Evolutionary conservation across 2,329 filamentous ascomycete species (phyloP).

Genomic region (Botrytis cinerea): DNA sequence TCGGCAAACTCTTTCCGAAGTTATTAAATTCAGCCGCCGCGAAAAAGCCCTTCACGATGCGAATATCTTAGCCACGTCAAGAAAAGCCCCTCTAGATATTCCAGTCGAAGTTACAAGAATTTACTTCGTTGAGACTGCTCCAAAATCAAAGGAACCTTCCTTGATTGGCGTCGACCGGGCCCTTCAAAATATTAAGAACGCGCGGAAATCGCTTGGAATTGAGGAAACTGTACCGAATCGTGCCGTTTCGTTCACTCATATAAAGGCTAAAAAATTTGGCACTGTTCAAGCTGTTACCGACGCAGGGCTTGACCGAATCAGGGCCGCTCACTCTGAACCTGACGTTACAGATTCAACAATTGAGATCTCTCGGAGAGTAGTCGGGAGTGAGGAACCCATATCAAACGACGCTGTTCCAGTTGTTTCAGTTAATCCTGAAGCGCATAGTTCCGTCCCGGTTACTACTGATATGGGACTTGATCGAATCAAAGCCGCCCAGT

Average conservation of each 20-base stretch:
- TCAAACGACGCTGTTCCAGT: neutral
- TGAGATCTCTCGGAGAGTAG: neutral
- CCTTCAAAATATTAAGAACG: neutral
- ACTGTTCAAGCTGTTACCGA: neutral
- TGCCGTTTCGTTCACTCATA: neutral
- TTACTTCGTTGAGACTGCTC: neutral
- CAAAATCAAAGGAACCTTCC: neutral
- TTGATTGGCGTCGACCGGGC: neutral
- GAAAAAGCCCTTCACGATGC: too few species aligned
- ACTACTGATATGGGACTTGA: neutral
- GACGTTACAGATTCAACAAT: neutral
- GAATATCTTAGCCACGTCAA: neutral
- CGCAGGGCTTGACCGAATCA: neutral
- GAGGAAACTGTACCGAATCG: neutral
- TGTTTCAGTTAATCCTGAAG: neutral
- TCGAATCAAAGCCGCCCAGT: neutral
- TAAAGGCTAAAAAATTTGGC: too few species aligned
- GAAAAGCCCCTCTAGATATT: neutral
- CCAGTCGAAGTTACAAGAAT: neutral
- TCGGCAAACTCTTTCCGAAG: constrained; percentile 4
- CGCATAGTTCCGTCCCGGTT: too few species aligned
- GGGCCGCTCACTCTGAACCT: neutral
- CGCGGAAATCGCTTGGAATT: neutral
- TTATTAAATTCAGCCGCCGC: neutral
- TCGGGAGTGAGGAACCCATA: neutral